These are phyloP conservation scores for Zygoascus bituminiphila DNA, from an alignment of 805 yeast species.

Conservation along the genomic window DNA sequence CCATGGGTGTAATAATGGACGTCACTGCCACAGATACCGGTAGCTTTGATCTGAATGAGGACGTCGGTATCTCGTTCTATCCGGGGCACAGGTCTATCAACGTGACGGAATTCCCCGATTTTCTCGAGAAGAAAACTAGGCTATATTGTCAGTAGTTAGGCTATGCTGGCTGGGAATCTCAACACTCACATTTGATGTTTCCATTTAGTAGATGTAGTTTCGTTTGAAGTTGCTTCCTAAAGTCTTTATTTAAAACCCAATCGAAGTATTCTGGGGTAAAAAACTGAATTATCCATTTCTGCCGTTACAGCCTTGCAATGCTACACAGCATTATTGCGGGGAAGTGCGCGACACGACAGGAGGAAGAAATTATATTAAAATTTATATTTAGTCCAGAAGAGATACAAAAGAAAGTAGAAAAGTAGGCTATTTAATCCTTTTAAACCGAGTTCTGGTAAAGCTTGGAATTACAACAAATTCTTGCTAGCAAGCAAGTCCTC, in stretches of 20 bases:
- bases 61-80: conserved; percentile 59
- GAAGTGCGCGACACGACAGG: not conserved
- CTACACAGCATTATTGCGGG: not conserved
- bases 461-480: too few relatives aligned
- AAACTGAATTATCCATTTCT: not conserved
- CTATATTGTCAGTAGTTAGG: not conserved
- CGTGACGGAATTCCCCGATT: conserved; percentile 54
- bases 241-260: not conserved
- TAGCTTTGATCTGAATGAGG: conserved; percentile 64
- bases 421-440: too few relatives aligned
- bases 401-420: too few relatives aligned
- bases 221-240: not conserved
- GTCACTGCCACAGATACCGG: conserved; percentile 86
- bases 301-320: not conserved
- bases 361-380: too few relatives aligned
- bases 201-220: not conserved
- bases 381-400: too few relatives aligned
- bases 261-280: not conserved
- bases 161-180: not conserved
- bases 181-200: too few relatives aligned
- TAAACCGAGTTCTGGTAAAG: too few relatives aligned
- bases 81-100: conserved; percentile 59
- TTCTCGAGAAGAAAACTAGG: conserved; percentile 55
- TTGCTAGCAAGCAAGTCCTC: too few relatives aligned
- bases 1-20: conserved; percentile 79